A percentile compares a stretch with the other conserved stretches of the same genome.
phyloP scores from a whole-genome alignment of 768 basidiomycete genomes.

The Glaciozyma antarctica region DNA sequence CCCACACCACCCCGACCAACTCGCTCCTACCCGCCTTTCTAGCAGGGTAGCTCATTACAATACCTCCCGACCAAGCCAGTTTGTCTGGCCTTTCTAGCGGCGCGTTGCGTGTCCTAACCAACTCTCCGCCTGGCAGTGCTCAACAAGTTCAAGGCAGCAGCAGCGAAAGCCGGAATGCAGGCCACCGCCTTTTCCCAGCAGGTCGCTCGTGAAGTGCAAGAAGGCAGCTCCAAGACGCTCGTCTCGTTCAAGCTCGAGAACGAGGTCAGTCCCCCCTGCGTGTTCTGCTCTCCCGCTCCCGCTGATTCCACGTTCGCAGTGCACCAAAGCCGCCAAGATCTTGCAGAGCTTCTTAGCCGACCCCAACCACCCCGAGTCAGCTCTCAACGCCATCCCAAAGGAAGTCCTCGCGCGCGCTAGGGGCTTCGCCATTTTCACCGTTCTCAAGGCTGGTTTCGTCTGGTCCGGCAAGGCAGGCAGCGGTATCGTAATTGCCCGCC shows the following conservation, averaged over 20 bases:
- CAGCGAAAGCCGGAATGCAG: slow-evolving; percentile 36
- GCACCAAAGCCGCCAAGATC: slow-evolving; percentile 74
- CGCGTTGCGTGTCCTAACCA: neutral
- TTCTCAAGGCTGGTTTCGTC: slow-evolving; percentile 70
- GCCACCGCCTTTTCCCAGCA: slow-evolving; percentile 65
- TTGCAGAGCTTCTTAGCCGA: slow-evolving; percentile 74
- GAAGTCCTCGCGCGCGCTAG: slow-evolving; percentile 78
- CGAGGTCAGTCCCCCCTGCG: slow-evolving; percentile 42
- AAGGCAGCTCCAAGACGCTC: slow-evolving; percentile 65
- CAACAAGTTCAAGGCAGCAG: neutral
- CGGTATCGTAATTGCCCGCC: slow-evolving; percentile 80
- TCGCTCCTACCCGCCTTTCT: too few relatives aligned
- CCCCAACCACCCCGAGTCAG: slow-evolving; percentile 75
- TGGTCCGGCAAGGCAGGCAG: slow-evolving; percentile 93
- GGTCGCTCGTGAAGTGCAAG: slow-evolving; percentile 58
- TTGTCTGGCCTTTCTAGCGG: too few relatives aligned
- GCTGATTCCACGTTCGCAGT: slow-evolving; percentile 1
- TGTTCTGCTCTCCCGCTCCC: neutral
- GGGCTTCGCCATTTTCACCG: slow-evolving; percentile 87
- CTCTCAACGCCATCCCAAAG: slow-evolving; percentile 88
- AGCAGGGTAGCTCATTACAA: too few relatives aligned
- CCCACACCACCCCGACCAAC: too few relatives aligned
- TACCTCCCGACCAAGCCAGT: too few relatives aligned
- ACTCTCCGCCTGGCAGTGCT: neutral
- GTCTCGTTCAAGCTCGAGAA: slow-evolving; percentile 82